Conservation (phyloP, 345 rosid genomes). For the Syzygium grande region DNA sequence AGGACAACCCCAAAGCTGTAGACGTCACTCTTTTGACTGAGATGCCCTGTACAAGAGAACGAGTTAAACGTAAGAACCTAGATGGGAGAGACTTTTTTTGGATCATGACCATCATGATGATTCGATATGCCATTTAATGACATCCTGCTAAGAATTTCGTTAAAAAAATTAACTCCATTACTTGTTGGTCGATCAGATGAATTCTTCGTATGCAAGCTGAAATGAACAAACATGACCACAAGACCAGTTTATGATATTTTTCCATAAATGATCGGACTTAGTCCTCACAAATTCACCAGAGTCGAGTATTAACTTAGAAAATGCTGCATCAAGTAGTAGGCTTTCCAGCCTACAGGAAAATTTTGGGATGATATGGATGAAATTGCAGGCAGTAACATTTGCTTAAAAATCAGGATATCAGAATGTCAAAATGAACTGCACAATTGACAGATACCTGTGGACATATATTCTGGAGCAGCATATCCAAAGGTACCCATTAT, state of each 20-base stretch:
- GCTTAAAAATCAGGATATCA: slow-evolving; percentile 17
- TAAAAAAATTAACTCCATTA: background rate
- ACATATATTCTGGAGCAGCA: slow-evolving; percentile 46
- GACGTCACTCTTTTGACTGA: slow-evolving; percentile 73
- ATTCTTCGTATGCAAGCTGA: background rate
- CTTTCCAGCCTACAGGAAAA: background rate
- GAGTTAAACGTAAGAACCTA: background rate
- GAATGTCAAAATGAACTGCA: slow-evolving; percentile 21
- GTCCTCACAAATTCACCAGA: background rate
- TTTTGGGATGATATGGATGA: background rate
- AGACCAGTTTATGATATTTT: background rate
- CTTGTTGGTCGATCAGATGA: background rate
- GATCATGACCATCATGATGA: background rate
- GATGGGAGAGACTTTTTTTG: background rate
- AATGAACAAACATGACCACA: background rate
- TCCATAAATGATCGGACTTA: background rate
- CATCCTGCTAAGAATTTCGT: background rate
- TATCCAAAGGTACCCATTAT: slow-evolving; percentile 44
- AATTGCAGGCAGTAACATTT: background rate
- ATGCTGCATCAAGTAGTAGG: background rate
- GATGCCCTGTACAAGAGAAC: slow-evolving; percentile 38
- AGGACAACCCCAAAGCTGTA: slow-evolving; percentile 93
- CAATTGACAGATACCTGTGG: slow-evolving; percentile 7
- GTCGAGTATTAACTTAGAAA: background rate
- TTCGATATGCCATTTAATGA: background rate